These are phyloP conservation scores for Tolypocladium capitatum DNA, from an alignment of 2,329 filamentous ascomycete genomes.

Conservation along the genomic window DNA sequence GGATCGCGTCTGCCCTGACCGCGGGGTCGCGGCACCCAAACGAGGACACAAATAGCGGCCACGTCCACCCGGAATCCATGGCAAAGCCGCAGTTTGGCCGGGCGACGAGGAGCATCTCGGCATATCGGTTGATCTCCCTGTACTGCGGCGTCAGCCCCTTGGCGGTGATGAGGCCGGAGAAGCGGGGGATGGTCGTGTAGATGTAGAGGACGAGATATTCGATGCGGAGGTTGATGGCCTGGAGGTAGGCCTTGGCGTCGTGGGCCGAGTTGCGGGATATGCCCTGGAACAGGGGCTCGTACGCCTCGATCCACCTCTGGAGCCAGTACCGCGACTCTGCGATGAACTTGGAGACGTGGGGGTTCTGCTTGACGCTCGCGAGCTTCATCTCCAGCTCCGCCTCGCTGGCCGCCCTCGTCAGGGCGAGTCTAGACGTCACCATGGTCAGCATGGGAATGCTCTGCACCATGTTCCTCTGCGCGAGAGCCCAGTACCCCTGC, in stretches of 20 bases:
- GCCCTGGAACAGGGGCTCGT: slow-evolving; percentile 20
- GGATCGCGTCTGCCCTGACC: slow-evolving; percentile 25
- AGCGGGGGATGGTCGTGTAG: slow-evolving; percentile 24
- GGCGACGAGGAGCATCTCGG: slow-evolving; percentile 21
- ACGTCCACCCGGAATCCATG: slow-evolving; percentile 32
- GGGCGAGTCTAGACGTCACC: slow-evolving; percentile 16
- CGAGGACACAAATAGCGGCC: slow-evolving; percentile 28
- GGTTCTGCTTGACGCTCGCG: slow-evolving; percentile 16
- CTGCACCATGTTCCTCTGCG: slow-evolving; percentile 23
- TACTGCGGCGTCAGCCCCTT: slow-evolving; percentile 27
- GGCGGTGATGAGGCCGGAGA: slow-evolving; percentile 21
- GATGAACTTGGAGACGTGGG: slow-evolving; percentile 18
- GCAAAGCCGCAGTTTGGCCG: slow-evolving; percentile 26
- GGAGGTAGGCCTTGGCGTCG: slow-evolving; percentile 15
- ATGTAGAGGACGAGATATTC: slow-evolving; percentile 29
- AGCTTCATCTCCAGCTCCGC: slow-evolving; percentile 17
- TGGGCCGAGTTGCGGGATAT: slow-evolving; percentile 11
- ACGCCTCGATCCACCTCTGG: slow-evolving; percentile 25
- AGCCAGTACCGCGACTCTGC: slow-evolving; percentile 24
- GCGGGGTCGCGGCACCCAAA: slow-evolving; percentile 25
- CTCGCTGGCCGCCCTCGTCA: slow-evolving; percentile 13
- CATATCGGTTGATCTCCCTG: slow-evolving; percentile 24
- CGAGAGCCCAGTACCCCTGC: slow-evolving; percentile 23
- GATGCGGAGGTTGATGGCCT: slow-evolving; percentile 26
- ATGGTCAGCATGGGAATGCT: slow-evolving; percentile 21